A percentile compares a stretch with the other conserved stretches of the same genome.
phyloP scores from a whole-genome alignment of 345 rosid species.

The Firmiana major region DNA sequence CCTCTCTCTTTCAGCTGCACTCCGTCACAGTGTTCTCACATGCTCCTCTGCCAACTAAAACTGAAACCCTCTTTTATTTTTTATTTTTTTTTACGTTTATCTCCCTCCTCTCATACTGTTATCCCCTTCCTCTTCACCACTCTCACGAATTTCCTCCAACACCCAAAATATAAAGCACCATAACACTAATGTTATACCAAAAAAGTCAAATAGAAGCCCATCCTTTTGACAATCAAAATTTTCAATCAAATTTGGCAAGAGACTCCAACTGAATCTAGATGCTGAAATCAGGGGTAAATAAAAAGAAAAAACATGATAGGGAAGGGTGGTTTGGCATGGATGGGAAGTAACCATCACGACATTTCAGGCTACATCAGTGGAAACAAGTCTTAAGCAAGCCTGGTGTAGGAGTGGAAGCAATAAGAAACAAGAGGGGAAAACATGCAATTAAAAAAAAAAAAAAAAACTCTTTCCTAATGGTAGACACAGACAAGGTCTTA shows the following conservation, averaged over 20 bases:
- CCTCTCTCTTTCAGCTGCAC: neutral
- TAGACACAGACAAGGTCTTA: neutral
- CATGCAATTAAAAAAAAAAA: neutral
- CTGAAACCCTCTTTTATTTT: neutral
- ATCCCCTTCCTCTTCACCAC: neutral
- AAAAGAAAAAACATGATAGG: neutral
- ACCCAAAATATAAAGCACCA: neutral
- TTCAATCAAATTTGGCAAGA: neutral
- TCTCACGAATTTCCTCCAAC: neutral
- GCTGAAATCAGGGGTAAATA: neutral
- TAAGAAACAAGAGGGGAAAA: neutral
- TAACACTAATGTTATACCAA: neutral
- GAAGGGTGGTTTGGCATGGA: neutral
- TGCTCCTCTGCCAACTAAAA: neutral
- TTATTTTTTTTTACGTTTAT: neutral
- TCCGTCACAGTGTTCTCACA: neutral
- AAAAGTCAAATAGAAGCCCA: neutral
- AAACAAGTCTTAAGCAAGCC: neutral
- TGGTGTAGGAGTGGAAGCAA: too few species aligned
- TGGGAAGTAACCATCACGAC: neutral
- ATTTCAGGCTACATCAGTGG: neutral
- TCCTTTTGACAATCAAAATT: neutral
- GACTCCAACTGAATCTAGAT: neutral
- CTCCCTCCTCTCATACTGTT: neutral
- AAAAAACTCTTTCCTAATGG: neutral